Evolutionary conservation across 2,329 filamentous ascomycete genomes (phyloP), one percentile per base, ranked within the genome.

Genomic region (Ophiostoma quercus): DNA sequence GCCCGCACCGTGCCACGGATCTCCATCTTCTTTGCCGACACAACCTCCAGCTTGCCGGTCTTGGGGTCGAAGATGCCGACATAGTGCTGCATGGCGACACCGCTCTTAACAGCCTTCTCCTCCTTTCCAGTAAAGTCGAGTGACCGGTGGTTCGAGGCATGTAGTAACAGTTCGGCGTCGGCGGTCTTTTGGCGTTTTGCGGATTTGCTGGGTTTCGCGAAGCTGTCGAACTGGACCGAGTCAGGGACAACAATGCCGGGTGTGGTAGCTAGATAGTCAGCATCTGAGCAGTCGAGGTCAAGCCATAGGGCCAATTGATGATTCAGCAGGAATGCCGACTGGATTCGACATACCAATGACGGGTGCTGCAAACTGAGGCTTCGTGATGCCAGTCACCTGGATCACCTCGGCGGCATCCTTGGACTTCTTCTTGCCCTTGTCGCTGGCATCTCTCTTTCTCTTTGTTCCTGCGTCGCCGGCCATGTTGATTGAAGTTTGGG

Each of bases 21-120:
- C 37, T 84, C 81, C 84, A 90, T 87, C 79, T 86, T 89, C 77
- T 87, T 87, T 19, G 87, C 86, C 75, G 88, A 83, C 22, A 90
- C 80, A 43, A 90, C 81, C 73, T 89, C 81, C 62, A 90, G 77
- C 73, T 85, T 81, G 25, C 85, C 85, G 0, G 85, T 87, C 43
- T 81, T 79, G 0, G 87, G 85, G 74, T 91, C 87, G 72, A 85
- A 89, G 5, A 90, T 79, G 19, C 87, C 88, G 37, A 91, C 78
- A 75, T 88, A 91, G 77, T 90, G 87, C 69, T 87, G 88, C 65
- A 88, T 73, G 3, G 84, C 76, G 5, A 80, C 76, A 70, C 83
- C 80, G 14, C 76, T 74, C 12, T 78, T 79, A 34, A 78, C 77
- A 1, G 75, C 75, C 14, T 79, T 79, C 67, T 86, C 83, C 75